Base-by-base conservation (phyloP, 2,329 filamentous ascomycete species). In the Nemania diffusa region DNA sequence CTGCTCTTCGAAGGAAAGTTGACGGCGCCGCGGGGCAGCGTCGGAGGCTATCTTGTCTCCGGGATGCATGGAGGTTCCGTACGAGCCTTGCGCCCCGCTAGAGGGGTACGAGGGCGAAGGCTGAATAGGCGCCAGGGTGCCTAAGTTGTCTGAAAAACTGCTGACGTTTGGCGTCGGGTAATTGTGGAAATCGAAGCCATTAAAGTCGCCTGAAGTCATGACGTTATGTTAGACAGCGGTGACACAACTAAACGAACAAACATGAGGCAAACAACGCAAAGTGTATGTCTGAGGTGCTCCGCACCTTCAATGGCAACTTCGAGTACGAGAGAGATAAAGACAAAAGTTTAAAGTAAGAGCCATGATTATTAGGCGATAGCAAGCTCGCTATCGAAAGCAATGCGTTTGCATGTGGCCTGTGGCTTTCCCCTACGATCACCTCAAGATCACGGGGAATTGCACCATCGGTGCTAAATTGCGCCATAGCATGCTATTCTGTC, bases 1-100 rank as follows among this genome's bases (percentile, higher is more conserved):
- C 44, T 88, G 84, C 69, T 94, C 92, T 78, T 94, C 92, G 56
- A 91, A 86, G 73, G 81, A 86, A 67, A 89, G 71, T 52, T 85
- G 80, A 63, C 79, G 84, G 68, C 77, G 78, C 46, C 79, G 75
- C 60, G 78, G 77, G 57, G 78, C 76, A 62, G 85, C 84, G 24
- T 83, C 76, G 72, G 84, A 82, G 69, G 81, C 81, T 79, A 85
- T 85, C 62, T 85, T 83, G 2, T 69, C 69, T 26, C 78, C 78
- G 20, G 73, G 65, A 56, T 74, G 69, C 20, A 72, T 63, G 71
- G 79, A 64, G 73, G 73, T 13, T 74, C 72, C 76, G 64, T 77
- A 78, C 6, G 74, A 62, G 69, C 77, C 79, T 57, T 83, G 80
- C 56, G 80, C 74, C 34, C 79, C 75, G 51, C 71, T 74, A 1